These are phyloP conservation scores for Stagonosporopsis cucurbitacearum DNA, from an alignment of 2,329 filamentous ascomycete genomes.

Conservation along the genomic window DNA sequence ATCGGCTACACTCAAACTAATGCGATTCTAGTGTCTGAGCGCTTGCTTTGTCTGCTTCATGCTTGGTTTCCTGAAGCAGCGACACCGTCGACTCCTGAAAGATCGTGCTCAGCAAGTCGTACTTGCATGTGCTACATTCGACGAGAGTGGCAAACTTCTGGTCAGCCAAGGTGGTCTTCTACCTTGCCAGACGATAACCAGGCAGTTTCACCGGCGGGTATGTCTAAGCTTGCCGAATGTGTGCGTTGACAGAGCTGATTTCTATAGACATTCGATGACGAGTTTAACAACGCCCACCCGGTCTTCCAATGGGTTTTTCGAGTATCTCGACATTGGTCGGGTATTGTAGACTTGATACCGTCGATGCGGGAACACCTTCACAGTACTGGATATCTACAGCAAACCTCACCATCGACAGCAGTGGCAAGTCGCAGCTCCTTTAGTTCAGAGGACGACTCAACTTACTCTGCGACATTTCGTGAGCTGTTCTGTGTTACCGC, in stretches of 20 bases:
- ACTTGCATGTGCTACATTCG: constrained; percentile 69
- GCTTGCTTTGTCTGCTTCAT: constrained; percentile 49
- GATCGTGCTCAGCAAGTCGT: constrained; percentile 61
- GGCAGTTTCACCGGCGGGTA: constrained; percentile 53
- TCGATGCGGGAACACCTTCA: constrained; percentile 79
- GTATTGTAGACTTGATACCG: constrained; percentile 70
- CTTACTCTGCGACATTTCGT: constrained; percentile 79
- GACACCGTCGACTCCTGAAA: constrained; percentile 49
- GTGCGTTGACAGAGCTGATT: constrained; percentile 17
- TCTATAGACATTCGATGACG: constrained; percentile 67
- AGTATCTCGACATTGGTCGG: constrained; percentile 77
- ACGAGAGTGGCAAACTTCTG: constrained; percentile 69
- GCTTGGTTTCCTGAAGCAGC: constrained; percentile 47
- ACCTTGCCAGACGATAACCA: constrained; percentile 78
- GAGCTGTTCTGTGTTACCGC: constrained; percentile 85
- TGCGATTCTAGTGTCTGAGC: constrained; percentile 54
- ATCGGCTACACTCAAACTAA: constrained; percentile 71
- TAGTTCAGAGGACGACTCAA: constrained; percentile 61
- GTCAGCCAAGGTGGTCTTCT: constrained; percentile 73
- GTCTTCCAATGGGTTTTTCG: constrained; percentile 89
- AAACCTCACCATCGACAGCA: constrained; percentile 22
- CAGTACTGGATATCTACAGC: constrained; percentile 33
- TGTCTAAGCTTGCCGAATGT: constrained; percentile 64
- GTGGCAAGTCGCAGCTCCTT: constrained; percentile 29
- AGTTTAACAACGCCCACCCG: constrained; percentile 76